Percentiles rank a stretch among this genome's conserved stretches.
Conservation (phyloP, 2,329 filamentous ascomycete species). For the Rhinocladiella mackenziei region DNA sequence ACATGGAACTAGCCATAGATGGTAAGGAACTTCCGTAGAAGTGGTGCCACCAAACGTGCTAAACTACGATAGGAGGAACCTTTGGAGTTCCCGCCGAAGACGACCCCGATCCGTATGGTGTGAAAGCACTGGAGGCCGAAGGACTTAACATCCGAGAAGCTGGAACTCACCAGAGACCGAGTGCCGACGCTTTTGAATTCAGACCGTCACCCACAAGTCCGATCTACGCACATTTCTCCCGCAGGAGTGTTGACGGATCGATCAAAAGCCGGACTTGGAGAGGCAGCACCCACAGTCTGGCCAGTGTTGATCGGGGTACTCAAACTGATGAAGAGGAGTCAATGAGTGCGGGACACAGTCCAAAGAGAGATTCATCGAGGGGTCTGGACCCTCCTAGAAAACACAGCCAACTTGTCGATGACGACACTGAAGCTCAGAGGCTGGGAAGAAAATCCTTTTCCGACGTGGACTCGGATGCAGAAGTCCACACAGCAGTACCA, state of each 20-base stretch:
- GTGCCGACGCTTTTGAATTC: constrained; percentile 78
- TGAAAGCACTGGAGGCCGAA: constrained; percentile 83
- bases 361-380: constrained; percentile 25
- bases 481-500: constrained; percentile 59
- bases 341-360: constrained; percentile 53
- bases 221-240: constrained; percentile 52
- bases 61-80: constrained; percentile 36
- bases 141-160: constrained; percentile 87
- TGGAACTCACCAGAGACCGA: constrained; percentile 68
- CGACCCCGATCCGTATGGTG: constrained; percentile 88
- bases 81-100: constrained; percentile 77
- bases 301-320: constrained; percentile 57
- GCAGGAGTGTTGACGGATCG: constrained; percentile 69
- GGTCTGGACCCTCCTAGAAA: constrained; percentile 14
- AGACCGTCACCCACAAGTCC: constrained; percentile 73
- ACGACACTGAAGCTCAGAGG: constrained; percentile 7
- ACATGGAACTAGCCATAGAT: constrained; percentile 56
- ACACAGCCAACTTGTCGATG: constrained; percentile 23
- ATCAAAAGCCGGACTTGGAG: constrained; percentile 64
- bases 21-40: constrained; percentile 45
- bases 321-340: constrained; percentile 61
- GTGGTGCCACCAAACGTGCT: constrained; percentile 33
- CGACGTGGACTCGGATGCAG: constrained; percentile 31
- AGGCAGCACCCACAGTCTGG: constrained; percentile 64
- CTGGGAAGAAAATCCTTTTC: constrained; percentile 18